These are phyloP conservation scores for Vanderwaltozyma polyspora DNA, from an alignment of 805 yeast species.

Conservation along the genomic window DNA sequence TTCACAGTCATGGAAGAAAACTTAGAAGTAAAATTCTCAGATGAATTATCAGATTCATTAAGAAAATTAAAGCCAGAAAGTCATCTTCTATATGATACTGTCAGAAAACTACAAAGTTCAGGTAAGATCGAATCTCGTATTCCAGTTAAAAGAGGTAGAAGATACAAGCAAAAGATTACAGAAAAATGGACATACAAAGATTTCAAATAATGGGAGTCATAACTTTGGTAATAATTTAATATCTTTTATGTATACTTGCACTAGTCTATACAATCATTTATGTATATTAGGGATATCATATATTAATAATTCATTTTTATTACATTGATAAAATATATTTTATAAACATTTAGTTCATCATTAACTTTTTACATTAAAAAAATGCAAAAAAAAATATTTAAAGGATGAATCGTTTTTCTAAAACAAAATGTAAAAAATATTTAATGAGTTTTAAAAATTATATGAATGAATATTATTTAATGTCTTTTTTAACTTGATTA, in stretches of 20 bases:
- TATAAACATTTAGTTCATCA: background rate
- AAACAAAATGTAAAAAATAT: no score
- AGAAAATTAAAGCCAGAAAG: slow-evolving; percentile 88
- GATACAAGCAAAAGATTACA: slow-evolving; percentile 62
- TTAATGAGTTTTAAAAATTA: no score
- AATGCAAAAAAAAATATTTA: no score
- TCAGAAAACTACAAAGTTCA: slow-evolving; percentile 67
- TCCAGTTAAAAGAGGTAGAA: slow-evolving; percentile 49
- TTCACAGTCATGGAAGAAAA: slow-evolving; percentile 37
- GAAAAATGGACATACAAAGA: slow-evolving; percentile 94
- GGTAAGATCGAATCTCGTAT: slow-evolving; percentile 84
- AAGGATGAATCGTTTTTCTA: no score
- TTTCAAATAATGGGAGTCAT: slow-evolving; percentile 62
- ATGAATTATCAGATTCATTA: slow-evolving; percentile 77
- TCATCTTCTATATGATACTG: slow-evolving; percentile 67
- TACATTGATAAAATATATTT: no score
- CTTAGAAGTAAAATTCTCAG: slow-evolving; percentile 71
- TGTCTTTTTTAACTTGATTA: no score
- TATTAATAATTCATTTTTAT: no score
- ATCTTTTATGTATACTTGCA: no score
- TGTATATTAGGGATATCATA: background rate
- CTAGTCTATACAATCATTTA: background rate
- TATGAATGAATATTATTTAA: no score
- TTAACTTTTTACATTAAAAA: no score
- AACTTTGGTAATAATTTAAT: no score